Evolutionary conservation across 2,329 filamentous ascomycete species (phyloP).

Genomic region (Epicoccum sorghinum): DNA sequence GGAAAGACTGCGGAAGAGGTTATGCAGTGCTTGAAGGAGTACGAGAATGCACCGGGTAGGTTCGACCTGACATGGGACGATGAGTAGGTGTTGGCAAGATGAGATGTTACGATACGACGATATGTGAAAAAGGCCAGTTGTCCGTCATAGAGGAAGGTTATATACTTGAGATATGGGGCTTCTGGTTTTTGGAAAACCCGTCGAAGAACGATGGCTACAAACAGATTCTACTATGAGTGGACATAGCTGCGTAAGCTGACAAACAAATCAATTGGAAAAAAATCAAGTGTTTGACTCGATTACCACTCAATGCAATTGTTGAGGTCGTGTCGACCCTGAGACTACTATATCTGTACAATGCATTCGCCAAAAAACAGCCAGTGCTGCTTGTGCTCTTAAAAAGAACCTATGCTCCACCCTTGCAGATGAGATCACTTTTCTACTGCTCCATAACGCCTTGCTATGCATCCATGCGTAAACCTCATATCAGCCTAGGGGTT

Average conservation of each 20-base stretch:
- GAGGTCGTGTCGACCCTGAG: too few relatives aligned
- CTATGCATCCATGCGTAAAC: slow-evolving; percentile 18
- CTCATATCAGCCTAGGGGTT: neutral
- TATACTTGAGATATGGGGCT: neutral
- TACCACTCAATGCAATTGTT: too few relatives aligned
- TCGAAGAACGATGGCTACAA: too few relatives aligned
- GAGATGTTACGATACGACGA: too few relatives aligned
- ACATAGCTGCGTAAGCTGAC: too few relatives aligned
- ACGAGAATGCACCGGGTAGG: slow-evolving; percentile 75
- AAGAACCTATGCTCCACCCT: neutral
- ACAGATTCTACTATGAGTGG: too few relatives aligned
- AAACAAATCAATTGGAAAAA: neutral
- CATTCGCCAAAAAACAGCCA: neutral
- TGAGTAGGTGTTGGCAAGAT: slow-evolving; percentile 19
- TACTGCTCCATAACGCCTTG: slow-evolving; percentile 22
- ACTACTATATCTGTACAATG: neutral
- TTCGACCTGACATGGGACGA: slow-evolving; percentile 83
- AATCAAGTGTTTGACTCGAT: too few relatives aligned
- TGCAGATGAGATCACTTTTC: neutral
- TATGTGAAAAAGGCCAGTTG: too few relatives aligned
- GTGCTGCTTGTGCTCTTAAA: neutral
- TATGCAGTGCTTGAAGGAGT: slow-evolving; percentile 71
- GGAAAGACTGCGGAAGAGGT: slow-evolving; percentile 75
- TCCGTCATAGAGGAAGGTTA: neutral
- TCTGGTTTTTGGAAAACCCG: too few relatives aligned